phyloP scores from a whole-genome alignment of 805 yeast species.

The Komagataella pastoris region DNA sequence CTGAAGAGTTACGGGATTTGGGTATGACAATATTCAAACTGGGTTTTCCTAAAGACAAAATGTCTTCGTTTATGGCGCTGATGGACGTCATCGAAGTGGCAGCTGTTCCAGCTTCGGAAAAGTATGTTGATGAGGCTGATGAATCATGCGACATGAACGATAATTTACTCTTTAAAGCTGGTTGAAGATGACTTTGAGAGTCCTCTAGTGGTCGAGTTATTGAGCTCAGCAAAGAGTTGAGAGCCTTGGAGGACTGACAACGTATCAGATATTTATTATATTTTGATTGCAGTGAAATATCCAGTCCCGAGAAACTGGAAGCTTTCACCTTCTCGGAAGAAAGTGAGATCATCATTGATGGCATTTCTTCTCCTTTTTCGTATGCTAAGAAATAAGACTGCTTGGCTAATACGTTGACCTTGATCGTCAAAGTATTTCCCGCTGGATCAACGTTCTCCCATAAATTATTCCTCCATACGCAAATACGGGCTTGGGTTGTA shows the following conservation, averaged over 20 bases:
- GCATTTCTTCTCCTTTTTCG: background rate
- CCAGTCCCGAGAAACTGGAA: background rate
- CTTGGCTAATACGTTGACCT: background rate
- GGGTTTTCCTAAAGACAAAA: slow-evolving; percentile 4
- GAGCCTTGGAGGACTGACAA: background rate
- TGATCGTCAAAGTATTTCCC: background rate
- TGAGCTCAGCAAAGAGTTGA: background rate
- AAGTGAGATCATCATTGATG: background rate
- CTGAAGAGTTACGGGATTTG: background rate
- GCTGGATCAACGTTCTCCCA: background rate
- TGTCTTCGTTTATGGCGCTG: slow-evolving; percentile 1
- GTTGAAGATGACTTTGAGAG: background rate
- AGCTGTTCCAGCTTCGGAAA: background rate
- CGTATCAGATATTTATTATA: background rate
- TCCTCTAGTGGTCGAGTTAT: background rate
- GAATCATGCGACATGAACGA: background rate
- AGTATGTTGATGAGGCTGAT: background rate
- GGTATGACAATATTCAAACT: background rate
- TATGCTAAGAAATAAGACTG: background rate
- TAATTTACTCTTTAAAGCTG: background rate
- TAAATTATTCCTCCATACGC: background rate
- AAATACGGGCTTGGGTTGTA: background rate
- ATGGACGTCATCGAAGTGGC: slow-evolving; percentile 3
- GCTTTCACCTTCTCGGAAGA: background rate
- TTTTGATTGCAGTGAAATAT: background rate